Conservation (phyloP, 345 rosid genomes). For the Chamaenerion angustifolium region DNA sequence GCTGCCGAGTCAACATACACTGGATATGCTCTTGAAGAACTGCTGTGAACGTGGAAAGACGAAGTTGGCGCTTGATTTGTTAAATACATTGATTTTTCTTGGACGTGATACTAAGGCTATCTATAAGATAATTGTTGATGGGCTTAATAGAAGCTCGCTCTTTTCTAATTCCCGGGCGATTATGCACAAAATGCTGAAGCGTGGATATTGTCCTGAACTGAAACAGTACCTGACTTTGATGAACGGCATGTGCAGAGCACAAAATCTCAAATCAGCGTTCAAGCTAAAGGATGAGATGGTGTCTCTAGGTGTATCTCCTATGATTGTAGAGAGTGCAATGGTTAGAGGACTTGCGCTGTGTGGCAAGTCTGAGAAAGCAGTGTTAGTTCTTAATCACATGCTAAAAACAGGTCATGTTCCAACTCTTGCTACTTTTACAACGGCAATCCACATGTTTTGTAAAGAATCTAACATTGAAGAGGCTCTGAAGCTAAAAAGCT, state of each 20-base stretch:
- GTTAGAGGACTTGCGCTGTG: constrained; percentile 74
- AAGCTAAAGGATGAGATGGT: constrained; percentile 59
- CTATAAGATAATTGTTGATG: constrained; percentile 24
- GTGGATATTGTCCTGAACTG: constrained; percentile 33
- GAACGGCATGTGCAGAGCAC: constrained; percentile 52
- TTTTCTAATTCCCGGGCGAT: constrained; percentile 36
- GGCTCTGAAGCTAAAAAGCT: constrained; percentile 39
- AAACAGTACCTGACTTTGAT: constrained; percentile 40
- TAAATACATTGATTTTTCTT: constrained; percentile 32
- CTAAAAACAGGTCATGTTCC: constrained; percentile 42
- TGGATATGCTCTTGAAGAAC: constrained; percentile 45
- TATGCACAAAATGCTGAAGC: constrained; percentile 46
- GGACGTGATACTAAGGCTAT: constrained; percentile 35
- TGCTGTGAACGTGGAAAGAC: constrained; percentile 37
- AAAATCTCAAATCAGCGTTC: constrained; percentile 48
- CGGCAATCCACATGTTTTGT: constrained; percentile 56
- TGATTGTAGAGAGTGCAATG: constrained; percentile 70
- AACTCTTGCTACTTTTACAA: constrained; percentile 62
- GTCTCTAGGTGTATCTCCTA: constrained; percentile 22
- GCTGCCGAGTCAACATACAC: constrained; percentile 33
- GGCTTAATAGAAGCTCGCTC: constrained; percentile 37
- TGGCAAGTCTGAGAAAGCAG: constrained; percentile 72
- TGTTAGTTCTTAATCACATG: constrained; percentile 44
- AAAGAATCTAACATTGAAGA: constrained; percentile 31
- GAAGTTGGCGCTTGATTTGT: constrained; percentile 34